Base-by-base conservation (phyloP, 352 stramenopile species). In the Phytophthora nicotianae region DNA sequence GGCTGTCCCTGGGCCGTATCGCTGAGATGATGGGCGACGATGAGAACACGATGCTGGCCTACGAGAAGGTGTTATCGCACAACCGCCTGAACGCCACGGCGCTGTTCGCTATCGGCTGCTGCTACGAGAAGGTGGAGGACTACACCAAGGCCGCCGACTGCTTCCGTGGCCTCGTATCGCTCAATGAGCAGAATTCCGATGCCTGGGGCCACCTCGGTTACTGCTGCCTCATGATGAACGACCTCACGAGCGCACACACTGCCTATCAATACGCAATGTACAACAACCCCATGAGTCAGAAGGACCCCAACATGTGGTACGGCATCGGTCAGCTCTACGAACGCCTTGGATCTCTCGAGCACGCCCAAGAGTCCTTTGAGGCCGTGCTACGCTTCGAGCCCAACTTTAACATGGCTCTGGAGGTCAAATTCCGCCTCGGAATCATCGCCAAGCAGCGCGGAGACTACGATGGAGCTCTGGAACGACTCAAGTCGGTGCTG, bases 1-100 rank as follows among this genome's bases (percentile, higher is more conserved):
- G 86, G 86, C 70, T 93, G 23, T 86, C 80, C 20, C 71, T 95
- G 8, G 86, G 84, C 32, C 84, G 86, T 58, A 94, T 95, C 56
- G 83, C 87, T n/a, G 87, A 95, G 52, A 91, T 95, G 81, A 95
- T 95, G 87, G 87, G 85, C 58, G 85, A 95, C 68, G 87, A 95
- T 48, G 83, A 93, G 53, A 94, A 95, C 75, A 94, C 86, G 27
- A 89, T 95, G 78, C 54, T 93, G 42, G 86, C 87, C 21, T 95
- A 94, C 62, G 87, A 95, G 51, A 95, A 95, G 67, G 87, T 92
- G 49, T 70, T 95, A 43, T 91, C 83, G 37, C 87, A 95, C 81
- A 95, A 95, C 67, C 87, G 85, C 10, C 58, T 95, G 59, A 95
- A 95, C 67, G 76, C 83, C 23, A 88, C 75, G 41, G 87, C 87